Base-by-base conservation (phyloP, 1,284 basidiomycete genomes). In the Tilletia horrida region DNA sequence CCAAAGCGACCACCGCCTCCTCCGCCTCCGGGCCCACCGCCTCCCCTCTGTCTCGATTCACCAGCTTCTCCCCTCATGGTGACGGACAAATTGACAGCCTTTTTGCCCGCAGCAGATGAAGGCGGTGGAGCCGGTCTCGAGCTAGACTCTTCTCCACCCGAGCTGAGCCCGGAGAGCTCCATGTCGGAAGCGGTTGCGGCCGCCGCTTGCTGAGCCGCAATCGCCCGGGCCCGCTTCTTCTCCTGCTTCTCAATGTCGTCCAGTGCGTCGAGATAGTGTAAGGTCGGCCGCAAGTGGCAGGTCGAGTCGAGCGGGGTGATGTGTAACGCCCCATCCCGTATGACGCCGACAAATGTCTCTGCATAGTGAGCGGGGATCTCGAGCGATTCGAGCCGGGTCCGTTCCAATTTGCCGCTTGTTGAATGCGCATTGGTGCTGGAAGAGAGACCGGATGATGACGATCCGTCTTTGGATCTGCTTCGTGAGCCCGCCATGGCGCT, bases 221-320 rank as follows among this genome's bases (percentile, higher is more conserved):
- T 67, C n/a, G 75, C 76, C 18, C 74, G 73, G 27, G 73, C 77
- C 44, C 72, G 67, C 40, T 74, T 72, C 64, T 73, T 74, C 63
- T 76, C 72, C 29, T 68, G 69, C 13, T 73, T 73, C 18, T 73
- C 70, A 21, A 75, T 71, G 57, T 76, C 74, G 59, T 73, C 70
- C n/a, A 79, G 61, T 14, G 72, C 74, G 57, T 81, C 80, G 47
- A 81, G 73, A 59, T 81, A 79, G 68, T 78, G 77, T 75, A 81
- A 75, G 63, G 79, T 80, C 3, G 80, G 80, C 7, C 80, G 72
- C 21, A 81, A 66, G 65, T 81, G 80, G 6, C 75, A 68, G 25
- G 77, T 70, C 14, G 75, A 73, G 43, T 76, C 69, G 25, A 81
- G 67, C 2, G 76, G 76, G 0, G 78, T 74, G 8, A 81, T 72